Evolutionary conservation across 2,329 filamentous ascomycete genomes (phyloP).

Genomic region (Aspergillus vadensis): DNA sequence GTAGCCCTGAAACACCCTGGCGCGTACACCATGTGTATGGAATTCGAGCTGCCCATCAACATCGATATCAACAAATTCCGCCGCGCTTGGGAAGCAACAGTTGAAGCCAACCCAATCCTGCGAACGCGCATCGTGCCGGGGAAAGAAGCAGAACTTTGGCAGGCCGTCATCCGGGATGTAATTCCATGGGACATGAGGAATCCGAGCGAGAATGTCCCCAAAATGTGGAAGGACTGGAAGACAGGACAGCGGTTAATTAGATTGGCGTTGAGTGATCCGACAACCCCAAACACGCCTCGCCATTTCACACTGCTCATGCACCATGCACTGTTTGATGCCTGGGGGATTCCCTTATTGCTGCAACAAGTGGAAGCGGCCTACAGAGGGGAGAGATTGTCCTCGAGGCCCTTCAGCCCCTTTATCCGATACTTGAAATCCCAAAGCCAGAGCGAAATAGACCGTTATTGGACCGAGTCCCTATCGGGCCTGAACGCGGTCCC

Average conservation of each 20-base stretch:
- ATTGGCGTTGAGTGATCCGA: neutral
- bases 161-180: constrained; percentile 1
- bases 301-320: neutral
- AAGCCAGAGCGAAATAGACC: neutral
- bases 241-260: neutral
- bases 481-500: fast-evolving
- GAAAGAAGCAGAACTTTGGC: neutral
- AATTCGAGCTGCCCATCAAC: constrained; percentile 18
- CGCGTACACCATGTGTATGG: constrained; percentile 3
- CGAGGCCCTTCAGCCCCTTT: neutral
- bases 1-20: constrained; percentile 18
- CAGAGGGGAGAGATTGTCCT: neutral
- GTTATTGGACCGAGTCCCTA: neutral
- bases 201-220: neutral
- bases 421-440: neutral
- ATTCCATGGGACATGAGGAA: neutral
- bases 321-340: neutral
- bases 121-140: constrained; percentile 9
- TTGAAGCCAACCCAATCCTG: constrained; percentile 12
- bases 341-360: neutral
- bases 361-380: neutral
- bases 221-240: neutral
- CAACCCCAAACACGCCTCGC: too few species aligned
- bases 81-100: constrained; percentile 20
- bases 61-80: constrained; percentile 7